Conservation (phyloP, 164 flowering plant genomes). For the Umbilicus rupestris region DNA sequence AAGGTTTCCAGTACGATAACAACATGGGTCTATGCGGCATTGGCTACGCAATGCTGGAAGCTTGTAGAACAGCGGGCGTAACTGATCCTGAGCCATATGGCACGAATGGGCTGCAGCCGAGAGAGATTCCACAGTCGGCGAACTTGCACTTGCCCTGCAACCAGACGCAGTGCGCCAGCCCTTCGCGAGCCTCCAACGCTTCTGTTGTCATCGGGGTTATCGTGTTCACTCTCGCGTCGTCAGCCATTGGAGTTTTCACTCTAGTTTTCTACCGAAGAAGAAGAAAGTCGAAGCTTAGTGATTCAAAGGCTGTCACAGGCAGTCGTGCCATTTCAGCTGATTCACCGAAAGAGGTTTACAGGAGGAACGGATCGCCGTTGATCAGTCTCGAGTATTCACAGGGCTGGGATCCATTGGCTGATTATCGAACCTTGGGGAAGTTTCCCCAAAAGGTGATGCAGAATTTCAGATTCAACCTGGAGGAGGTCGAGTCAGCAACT, state of each 20-base stretch:
- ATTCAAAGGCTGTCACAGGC: constrained; percentile 20
- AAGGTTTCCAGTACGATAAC: constrained; percentile 27
- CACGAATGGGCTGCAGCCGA: constrained; percentile 5
- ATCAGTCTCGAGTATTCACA: constrained; percentile 33
- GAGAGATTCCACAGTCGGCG: constrained; percentile 17
- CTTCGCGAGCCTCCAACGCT: constrained; percentile 24
- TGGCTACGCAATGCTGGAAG: constrained; percentile 30
- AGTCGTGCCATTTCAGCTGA: constrained; percentile 21
- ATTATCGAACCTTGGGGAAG: constrained; percentile 18
- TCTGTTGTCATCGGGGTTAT: constrained; percentile 24
- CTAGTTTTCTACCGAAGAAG: constrained; percentile 25
- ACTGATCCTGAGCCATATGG: constrained; percentile 12
- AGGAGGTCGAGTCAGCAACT: constrained; percentile 61
- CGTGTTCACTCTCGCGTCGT: constrained; percentile 16
- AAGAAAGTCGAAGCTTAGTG: constrained; percentile 36
- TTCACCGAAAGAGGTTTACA: constrained; percentile 24
- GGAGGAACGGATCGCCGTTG: constrained; percentile 36
- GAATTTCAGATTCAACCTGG: constrained; percentile 34
- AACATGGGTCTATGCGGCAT: constrained; percentile 39
- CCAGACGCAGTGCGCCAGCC: constrained; percentile 26
- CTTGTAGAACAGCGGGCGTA: constrained; percentile 21
- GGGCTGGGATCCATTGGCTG: constrained; percentile 37
- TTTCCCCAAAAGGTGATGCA: constrained; percentile 16
- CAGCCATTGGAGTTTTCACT: constrained; percentile 18
- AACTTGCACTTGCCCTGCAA: constrained; percentile 19